Percentiles rank a stretch among this genome's conserved stretches.
Conservation (phyloP, 768 basidiomycete species). For the Leucosporidium yakuticum region DNA sequence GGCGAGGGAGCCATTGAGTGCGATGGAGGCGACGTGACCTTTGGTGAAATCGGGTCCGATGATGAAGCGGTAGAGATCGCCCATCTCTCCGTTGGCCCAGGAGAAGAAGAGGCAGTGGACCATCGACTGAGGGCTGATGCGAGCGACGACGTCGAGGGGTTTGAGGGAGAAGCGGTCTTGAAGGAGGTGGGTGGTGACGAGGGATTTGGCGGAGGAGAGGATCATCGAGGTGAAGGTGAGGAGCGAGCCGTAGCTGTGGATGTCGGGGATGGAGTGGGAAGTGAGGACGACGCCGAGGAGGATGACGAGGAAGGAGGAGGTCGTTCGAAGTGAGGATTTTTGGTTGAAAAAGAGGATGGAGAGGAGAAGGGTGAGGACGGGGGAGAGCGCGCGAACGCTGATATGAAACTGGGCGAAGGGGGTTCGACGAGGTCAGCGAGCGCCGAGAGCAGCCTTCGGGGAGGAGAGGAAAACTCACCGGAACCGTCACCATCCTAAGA, state of each 20-base stretch:
- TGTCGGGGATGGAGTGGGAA: constrained; percentile 18
- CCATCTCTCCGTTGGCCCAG: constrained; percentile 20
- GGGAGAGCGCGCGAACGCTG: constrained; percentile 27
- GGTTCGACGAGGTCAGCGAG: not conserved
- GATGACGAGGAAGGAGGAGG: constrained; percentile 26
- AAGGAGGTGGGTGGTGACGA: constrained; percentile 26
- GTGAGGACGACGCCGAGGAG: constrained; percentile 30
- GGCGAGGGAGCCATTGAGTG: constrained; percentile 23
- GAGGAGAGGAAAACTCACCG: constrained; percentile 2
- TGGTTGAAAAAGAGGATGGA: constrained; percentile 22
- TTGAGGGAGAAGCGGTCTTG: constrained; percentile 15
- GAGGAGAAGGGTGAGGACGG: constrained; percentile 29
- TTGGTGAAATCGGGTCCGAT: constrained; percentile 12
- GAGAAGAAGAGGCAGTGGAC: constrained; percentile 27
- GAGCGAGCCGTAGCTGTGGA: constrained; percentile 15
- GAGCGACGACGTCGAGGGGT: constrained; percentile 28
- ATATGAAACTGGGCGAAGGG: constrained; percentile 14
- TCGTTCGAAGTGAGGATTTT: constrained; percentile 11
- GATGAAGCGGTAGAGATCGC: constrained; percentile 11
- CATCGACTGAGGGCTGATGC: constrained; percentile 12
- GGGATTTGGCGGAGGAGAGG: constrained; percentile 27
- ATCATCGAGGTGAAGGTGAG: constrained; percentile 21
- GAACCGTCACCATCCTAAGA: constrained; percentile 21
- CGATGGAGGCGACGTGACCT: constrained; percentile 18
- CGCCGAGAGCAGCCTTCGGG: no score